Conservation (phyloP, 2,329 filamentous ascomycete species). For the Talaromyces marneffei region DNA sequence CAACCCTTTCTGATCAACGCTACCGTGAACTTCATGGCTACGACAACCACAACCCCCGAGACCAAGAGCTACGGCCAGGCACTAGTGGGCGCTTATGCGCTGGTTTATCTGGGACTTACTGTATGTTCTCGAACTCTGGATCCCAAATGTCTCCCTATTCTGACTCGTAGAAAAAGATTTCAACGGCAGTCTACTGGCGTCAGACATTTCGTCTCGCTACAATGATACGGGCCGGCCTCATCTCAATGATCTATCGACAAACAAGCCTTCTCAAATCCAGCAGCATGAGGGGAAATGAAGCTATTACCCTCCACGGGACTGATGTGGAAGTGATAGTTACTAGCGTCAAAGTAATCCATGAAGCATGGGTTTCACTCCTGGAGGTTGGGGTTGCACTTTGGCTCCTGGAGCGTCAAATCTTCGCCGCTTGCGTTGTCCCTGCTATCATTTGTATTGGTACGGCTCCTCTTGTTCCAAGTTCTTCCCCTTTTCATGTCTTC, state of each 20-base stretch:
- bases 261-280: background rate
- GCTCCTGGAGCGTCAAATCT: constrained; percentile 37
- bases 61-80: no score
- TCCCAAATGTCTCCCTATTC: constrained; percentile 20
- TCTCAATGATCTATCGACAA: constrained; percentile 45
- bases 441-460: constrained; percentile 19
- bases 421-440: constrained; percentile 40
- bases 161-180: constrained; percentile 22
- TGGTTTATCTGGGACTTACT: no score
- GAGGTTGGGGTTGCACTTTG: constrained; percentile 44
- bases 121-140: no score
- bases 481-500: no score
- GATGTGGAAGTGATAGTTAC: constrained; percentile 41
- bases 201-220: constrained; percentile 38
- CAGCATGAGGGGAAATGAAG: constrained; percentile 31
- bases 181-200: constrained; percentile 38
- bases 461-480: no score
- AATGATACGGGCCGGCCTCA: constrained; percentile 37
- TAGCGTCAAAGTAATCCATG: constrained; percentile 38
- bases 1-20: no score
- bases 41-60: no score
- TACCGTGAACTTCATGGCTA: no score
- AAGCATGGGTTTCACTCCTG: constrained; percentile 41
- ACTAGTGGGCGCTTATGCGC: constrained; percentile 39
- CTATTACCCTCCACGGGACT: constrained; percentile 43